Evolutionary conservation across 768 basidiomycete genomes (phyloP).

Genomic region (Mycena indigotica): DNA sequence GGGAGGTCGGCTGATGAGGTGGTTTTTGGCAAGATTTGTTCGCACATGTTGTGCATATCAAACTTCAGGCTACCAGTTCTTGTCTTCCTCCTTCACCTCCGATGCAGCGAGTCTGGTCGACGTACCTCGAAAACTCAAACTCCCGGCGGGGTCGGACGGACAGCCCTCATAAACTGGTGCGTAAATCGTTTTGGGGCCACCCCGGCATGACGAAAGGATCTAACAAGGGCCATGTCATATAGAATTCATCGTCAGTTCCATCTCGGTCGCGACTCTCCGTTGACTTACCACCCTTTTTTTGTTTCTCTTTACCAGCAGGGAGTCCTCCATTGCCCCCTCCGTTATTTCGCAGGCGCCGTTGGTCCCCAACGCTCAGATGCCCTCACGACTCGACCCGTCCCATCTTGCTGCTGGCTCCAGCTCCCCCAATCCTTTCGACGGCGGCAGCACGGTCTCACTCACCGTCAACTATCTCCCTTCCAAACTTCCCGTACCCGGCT

Average conservation of each 20-base stretch:
- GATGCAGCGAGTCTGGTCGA: conserved; percentile 48
- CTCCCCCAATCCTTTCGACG: conserved; percentile 22
- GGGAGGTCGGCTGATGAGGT: no score
- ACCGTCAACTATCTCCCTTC: conserved; percentile 74
- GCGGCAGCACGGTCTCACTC: conserved; percentile 39
- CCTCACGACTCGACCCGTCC: conserved; percentile 38
- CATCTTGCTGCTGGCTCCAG: conserved; percentile 30
- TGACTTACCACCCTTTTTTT: no score
- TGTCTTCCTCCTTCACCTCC: conserved; percentile 2
- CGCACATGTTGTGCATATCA: no score
- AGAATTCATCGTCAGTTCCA: conserved; percentile 23
- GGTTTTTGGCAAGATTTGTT: no score
- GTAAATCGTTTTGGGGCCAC: conserved; percentile 15
- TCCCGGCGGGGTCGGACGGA: conserved; percentile 17
- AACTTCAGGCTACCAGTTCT: neutral
- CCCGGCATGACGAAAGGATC: conserved; percentile 22
- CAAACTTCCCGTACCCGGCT: conserved; percentile 65
- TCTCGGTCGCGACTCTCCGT: conserved; percentile 1
- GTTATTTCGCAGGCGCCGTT: conserved; percentile 51
- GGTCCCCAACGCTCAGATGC: conserved; percentile 48
- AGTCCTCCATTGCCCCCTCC: conserved; percentile 44
- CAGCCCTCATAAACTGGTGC: conserved; percentile 18
- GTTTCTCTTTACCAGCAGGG: conserved; percentile 12
- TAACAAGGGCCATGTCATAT: conserved; percentile 7
- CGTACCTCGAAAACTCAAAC: conserved; percentile 35